Conservation (phyloP, 495 filamentous ascomycete genomes). For the Aspergillus saccharolyticus region DNA sequence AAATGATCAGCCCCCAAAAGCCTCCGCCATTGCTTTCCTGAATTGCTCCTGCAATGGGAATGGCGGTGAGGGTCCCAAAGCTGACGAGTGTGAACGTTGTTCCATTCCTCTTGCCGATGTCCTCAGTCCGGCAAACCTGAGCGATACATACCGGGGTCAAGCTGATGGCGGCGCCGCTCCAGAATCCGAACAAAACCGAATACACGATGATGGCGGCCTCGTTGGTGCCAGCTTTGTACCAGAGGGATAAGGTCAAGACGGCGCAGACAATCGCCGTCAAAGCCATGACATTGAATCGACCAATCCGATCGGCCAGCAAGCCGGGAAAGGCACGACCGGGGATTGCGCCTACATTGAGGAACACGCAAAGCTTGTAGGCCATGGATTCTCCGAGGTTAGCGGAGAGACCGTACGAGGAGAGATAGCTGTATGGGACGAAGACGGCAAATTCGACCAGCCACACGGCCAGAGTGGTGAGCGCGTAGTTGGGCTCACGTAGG, state of each 20-base stretch:
- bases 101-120: constrained; percentile 60
- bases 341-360: constrained; percentile 47
- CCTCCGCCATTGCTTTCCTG: constrained; percentile 19
- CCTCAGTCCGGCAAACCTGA: constrained; percentile 51
- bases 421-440: constrained; percentile 68
- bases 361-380: constrained; percentile 52
- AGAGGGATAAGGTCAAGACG: constrained; percentile 47
- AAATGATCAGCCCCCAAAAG: constrained; percentile 46
- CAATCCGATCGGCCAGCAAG: constrained; percentile 58
- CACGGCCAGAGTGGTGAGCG: constrained; percentile 53
- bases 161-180: constrained; percentile 53
- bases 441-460: constrained; percentile 71
- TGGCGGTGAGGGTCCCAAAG: constrained; percentile 60
- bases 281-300: constrained; percentile 65
- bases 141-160: constrained; percentile 57
- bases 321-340: constrained; percentile 50
- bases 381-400: constrained; percentile 27
- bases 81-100: constrained; percentile 57
- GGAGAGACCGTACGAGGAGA: constrained; percentile 53
- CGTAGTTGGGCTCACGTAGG: constrained; percentile 30
- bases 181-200: constrained; percentile 55
- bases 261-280: constrained; percentile 44
- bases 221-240: constrained; percentile 37
- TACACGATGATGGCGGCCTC: constrained; percentile 51
- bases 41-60: constrained; percentile 69